A percentile compares a stretch with the other conserved stretches of the same genome.
Conservation (phyloP, 495 filamentous ascomycete genomes). For the Melanomma pulvis-pyrius region DNA sequence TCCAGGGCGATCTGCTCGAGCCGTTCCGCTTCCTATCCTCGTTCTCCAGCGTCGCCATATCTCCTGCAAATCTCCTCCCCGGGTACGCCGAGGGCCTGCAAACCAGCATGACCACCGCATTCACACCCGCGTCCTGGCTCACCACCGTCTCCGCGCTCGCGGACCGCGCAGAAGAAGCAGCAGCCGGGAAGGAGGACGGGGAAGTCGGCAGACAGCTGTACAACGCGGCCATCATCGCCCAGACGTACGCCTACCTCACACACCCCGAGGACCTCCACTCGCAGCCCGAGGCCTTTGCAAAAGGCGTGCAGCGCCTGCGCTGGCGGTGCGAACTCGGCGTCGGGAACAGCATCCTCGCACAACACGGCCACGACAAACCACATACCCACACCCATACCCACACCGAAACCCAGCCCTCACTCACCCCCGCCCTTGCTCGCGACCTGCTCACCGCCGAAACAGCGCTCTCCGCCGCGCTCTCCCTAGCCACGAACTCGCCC, state of each 20-base stretch:
- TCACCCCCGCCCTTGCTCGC: not conserved
- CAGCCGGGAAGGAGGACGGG: not conserved
- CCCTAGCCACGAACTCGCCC: slow-evolving; percentile 25
- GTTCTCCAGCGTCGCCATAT: slow-evolving; percentile 10
- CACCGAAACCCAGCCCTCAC: not conserved
- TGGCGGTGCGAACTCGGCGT: slow-evolving; percentile 24
- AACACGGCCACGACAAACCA: not conserved
- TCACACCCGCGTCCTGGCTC: slow-evolving; percentile 6
- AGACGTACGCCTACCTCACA: slow-evolving; percentile 27
- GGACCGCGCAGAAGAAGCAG: not conserved
- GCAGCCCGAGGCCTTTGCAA: slow-evolving; percentile 6
- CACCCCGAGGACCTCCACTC: slow-evolving; percentile 21
- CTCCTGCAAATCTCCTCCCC: not conserved
- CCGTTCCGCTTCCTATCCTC: slow-evolving; percentile 17
- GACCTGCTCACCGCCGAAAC: slow-evolving; percentile 22
- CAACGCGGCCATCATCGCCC: slow-evolving; percentile 8
- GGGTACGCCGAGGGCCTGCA: slow-evolving; percentile 15
- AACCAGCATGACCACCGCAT: not conserved
- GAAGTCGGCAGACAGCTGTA: not conserved
- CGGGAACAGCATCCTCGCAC: slow-evolving; percentile 5
- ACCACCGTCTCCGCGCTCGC: not conserved
- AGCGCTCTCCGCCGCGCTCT: slow-evolving; percentile 8
- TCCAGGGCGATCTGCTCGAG: slow-evolving; percentile 30
- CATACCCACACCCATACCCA: not conserved
- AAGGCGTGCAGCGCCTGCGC: slow-evolving; percentile 14